These are phyloP conservation scores for Drechslerella coelobrocha DNA, from an alignment of 2,329 filamentous ascomycete species.

Conservation along the genomic window DNA sequence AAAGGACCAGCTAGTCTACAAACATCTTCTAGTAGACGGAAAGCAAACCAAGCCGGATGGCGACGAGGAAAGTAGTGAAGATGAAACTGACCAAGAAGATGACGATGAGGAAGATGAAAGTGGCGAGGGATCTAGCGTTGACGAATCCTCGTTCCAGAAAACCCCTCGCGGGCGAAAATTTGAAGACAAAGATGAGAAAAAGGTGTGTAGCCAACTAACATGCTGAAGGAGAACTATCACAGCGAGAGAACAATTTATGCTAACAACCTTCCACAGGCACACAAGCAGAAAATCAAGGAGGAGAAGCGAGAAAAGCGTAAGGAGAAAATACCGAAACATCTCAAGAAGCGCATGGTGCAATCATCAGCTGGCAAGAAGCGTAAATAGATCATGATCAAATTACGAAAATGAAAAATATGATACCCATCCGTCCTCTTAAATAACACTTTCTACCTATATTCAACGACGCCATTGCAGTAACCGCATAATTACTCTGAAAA, in stretches of 20 bases:
- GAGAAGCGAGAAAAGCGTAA: conserved; percentile 92
- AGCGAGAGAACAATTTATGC: conserved; percentile 8
- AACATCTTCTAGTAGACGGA: conserved; percentile 78
- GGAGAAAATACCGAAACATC: conserved; percentile 92
- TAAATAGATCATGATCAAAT: conserved; percentile 60
- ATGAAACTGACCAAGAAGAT: conserved; percentile 13
- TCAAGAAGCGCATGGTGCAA: conserved; percentile 87
- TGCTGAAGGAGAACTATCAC: no score
- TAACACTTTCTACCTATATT: no score
- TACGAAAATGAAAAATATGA: conserved; percentile 14
- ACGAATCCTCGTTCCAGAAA: conserved; percentile 60
- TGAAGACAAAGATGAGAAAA: conserved; percentile 89
- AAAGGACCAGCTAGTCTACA: conserved; percentile 81
- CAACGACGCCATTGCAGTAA: no score
- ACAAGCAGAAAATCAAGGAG: conserved; percentile 91
- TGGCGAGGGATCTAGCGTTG: conserved; percentile 28
- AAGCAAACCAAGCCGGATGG: conserved; percentile 49
- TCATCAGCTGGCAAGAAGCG: conserved; percentile 66
- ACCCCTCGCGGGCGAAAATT: conserved; percentile 80
- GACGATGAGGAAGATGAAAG: conserved; percentile 18
- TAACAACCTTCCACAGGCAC: conserved; percentile 62
- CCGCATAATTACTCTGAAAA: no score
- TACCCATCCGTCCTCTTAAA: conserved; percentile 11
- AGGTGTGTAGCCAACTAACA: conserved; percentile 60
- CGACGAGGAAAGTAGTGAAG: conserved; percentile 12